phyloP scores from a whole-genome alignment of 495 filamentous ascomycete genomes.

The Talaromyces nanjingensis region DNA sequence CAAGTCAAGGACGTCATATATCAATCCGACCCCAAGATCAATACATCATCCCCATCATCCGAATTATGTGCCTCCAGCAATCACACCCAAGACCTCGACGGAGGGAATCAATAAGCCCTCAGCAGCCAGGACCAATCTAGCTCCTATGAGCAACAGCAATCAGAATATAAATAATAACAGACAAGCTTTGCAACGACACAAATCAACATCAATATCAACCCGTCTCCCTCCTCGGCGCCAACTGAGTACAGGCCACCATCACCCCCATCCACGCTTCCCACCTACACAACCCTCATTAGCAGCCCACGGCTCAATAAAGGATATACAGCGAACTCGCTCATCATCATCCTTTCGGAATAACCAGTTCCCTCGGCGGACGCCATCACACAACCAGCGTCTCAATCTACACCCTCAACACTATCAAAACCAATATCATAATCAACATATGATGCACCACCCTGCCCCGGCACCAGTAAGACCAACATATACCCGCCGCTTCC shows the following conservation, averaged over 20 bases:
- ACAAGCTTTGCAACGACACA: not conserved
- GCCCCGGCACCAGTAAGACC: conserved; percentile 10
- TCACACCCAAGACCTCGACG: not conserved
- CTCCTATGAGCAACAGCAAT: not conserved
- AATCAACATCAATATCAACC: not conserved
- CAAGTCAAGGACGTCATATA: conserved; percentile 23
- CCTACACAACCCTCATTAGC: not conserved
- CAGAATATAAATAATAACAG: not conserved
- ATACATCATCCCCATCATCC: conserved; percentile 26
- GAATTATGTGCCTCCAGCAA: conserved; percentile 15
- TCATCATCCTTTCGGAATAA: not conserved
- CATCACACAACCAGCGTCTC: conserved; percentile 25
- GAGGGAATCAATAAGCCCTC: not conserved
- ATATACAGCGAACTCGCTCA: not conserved
- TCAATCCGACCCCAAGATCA: conserved; percentile 13
- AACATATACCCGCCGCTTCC: conserved; percentile 14
- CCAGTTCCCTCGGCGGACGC: not conserved
- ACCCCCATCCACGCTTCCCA: not conserved
- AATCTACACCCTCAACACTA: conserved; percentile 21
- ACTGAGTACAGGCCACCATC: no score
- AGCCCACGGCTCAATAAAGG: not conserved
- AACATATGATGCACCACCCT: not conserved
- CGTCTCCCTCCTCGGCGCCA: not conserved
- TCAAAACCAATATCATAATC: conserved; percentile 21
- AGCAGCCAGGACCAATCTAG: not conserved